These are phyloP conservation scores for Mercurialis annua DNA, from an alignment of 345 rosid genomes.

Conservation along the genomic window DNA sequence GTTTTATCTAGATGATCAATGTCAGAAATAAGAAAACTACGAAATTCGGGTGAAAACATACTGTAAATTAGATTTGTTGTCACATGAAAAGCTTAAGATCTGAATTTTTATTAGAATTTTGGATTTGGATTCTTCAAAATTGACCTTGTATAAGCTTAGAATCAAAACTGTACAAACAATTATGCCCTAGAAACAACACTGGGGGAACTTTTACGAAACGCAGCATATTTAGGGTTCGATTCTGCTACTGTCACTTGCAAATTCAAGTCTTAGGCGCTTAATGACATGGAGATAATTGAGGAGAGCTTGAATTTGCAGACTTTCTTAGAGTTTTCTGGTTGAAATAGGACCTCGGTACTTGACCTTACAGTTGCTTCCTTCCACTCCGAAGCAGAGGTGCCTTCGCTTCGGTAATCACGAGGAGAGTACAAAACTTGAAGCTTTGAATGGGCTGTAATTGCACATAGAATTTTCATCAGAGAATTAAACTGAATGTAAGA, in stretches of 20 bases:
- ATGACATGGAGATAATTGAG: constrained; percentile 59
- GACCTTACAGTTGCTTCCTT: constrained; percentile 74
- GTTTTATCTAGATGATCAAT: too few species aligned
- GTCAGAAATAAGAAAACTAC: too few species aligned
- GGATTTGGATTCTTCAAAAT: neutral
- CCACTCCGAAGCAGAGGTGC: constrained; percentile 68
- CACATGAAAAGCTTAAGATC: neutral
- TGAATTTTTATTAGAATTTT: neutral
- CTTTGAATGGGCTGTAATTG: constrained; percentile 62
- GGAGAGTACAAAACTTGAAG: constrained; percentile 70
- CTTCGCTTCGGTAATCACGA: constrained; percentile 83
- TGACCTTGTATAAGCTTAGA: neutral
- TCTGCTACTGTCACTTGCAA: neutral
- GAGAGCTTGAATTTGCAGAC: constrained; percentile 71
- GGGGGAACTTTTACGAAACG: neutral
- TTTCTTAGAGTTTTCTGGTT: constrained; percentile 52
- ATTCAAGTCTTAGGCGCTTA: constrained; percentile 44
- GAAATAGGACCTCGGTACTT: constrained; percentile 71
- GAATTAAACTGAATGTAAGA: neutral
- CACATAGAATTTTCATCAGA: neutral
- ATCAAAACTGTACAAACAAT: neutral
- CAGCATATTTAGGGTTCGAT: neutral
- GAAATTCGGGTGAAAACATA: neutral
- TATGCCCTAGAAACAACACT: neutral
- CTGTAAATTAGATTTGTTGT: neutral